phyloP scores from a whole-genome alignment of 129 eudicot species.

The Helianthus tuberosus region DNA sequence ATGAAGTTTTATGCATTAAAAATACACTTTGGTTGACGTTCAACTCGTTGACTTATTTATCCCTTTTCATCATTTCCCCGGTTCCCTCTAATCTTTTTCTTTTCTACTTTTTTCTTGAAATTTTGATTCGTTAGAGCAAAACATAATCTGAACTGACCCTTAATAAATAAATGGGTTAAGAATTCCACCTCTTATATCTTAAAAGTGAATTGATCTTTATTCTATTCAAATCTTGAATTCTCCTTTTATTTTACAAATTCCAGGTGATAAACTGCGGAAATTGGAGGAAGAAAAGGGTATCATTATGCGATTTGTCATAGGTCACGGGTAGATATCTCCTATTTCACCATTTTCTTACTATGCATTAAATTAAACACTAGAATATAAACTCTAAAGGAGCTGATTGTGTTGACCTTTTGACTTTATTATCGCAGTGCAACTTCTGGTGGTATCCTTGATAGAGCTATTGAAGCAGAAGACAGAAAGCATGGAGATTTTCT shows the following conservation, averaged over 20 bases:
- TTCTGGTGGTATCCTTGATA: conserved; percentile 83
- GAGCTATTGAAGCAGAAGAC: conserved; percentile 93
- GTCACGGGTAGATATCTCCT: conserved; percentile 73
- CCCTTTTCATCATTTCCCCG: neutral
- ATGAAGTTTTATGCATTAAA: neutral
- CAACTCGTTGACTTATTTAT: neutral
- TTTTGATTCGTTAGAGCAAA: neutral
- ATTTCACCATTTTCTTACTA: neutral
- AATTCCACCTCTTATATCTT: neutral
- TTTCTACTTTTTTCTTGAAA: neutral
- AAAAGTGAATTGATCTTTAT: conserved; percentile 2
- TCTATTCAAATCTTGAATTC: neutral
- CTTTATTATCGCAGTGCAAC: conserved; percentile 57
- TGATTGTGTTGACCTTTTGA: conserved; percentile 22
- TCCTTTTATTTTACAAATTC: conserved; percentile 16
- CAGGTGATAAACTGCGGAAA: conserved; percentile 81
- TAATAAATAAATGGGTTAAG: neutral
- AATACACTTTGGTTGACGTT: neutral
- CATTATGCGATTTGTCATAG: conserved; percentile 84
- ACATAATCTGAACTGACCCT: neutral
- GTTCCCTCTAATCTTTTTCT: neutral
- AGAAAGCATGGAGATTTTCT: conserved; percentile 84
- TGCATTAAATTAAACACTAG: neutral
- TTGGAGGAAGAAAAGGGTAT: conserved; percentile 99
- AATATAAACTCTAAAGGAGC: neutral